phyloP scores from a whole-genome alignment of 306 rosid species.

The Cicer arietinum region DNA sequence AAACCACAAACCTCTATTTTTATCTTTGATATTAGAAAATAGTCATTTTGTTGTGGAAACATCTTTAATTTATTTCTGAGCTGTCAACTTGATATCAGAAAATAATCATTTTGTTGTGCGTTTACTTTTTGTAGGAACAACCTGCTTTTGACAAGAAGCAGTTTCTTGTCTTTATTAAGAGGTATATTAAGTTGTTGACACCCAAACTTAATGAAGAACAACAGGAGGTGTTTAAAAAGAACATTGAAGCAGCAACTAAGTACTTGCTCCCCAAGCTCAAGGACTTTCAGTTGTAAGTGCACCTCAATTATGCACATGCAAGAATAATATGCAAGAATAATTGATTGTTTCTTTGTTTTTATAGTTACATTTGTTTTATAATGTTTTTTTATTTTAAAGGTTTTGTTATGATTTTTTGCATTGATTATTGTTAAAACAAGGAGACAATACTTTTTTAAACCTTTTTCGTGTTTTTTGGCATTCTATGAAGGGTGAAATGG shows the following conservation, averaged over 20 bases:
- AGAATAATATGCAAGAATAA: background rate
- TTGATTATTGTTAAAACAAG: background rate
- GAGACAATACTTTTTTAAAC: background rate
- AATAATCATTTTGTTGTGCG: background rate
- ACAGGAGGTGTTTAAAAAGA: conserved; percentile 62
- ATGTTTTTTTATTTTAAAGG: background rate
- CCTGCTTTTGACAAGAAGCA: conserved; percentile 81
- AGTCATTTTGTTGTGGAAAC: no score
- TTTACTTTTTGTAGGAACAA: conserved; percentile 66
- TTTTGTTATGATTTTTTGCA: background rate
- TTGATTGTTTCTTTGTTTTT: background rate
- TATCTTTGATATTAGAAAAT: background rate
- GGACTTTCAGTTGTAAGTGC: conserved; percentile 80
- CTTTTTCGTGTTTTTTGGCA: no score
- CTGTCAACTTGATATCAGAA: background rate
- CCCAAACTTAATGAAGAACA: conserved; percentile 61
- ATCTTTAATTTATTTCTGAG: background rate
- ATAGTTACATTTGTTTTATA: background rate
- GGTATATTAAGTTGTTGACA: conserved; percentile 69
- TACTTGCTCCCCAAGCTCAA: conserved; percentile 67
- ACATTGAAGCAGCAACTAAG: conserved; percentile 80
- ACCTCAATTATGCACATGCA: background rate
- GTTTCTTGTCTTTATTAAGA: conserved; percentile 66
- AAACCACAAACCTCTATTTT: background rate
- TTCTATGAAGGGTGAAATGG: no score